Base-by-base conservation (phyloP, 306 rosid species). In the Inga oerstediana region DNA sequence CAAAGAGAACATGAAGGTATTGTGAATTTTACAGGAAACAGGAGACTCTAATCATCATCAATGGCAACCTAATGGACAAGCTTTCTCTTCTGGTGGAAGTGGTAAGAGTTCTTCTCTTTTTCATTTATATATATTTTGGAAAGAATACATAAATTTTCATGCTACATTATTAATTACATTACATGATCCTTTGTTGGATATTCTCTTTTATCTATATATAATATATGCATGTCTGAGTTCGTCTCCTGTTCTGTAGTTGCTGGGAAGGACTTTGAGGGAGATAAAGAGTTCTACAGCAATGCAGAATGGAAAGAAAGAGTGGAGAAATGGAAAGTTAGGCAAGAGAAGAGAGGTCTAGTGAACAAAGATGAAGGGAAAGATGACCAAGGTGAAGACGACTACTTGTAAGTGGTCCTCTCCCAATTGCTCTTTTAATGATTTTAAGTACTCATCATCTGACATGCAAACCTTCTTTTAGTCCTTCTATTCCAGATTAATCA, bases 261-360 rank as follows among this genome's bases (percentile, higher is more conserved):
- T 59, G 97, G 97, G 56, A 96, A 93, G 89, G 98, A 96, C 59
- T 91, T 96, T 2, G 99, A 96, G 83, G 98, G 88, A 12, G 99
- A 94, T n/a, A 93, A 82, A 84, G 98, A 95, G 43, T 87, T 58
- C 37, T 83, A 86, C 74, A 85, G 89, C 22, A 92, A 87, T 81
- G 97, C 80, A 58, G 98, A 96, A 83, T 96, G 99, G 99, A 90
- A 96, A 83, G 97, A 96, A 65, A 92, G 98, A 88, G 96, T 94
- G n/a, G 99, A 96, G 85, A 96, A 94, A 73, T 96, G 98, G 99
- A 96, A 94, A 91, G 89, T 90, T n/a, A 91, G 92, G 86, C 98
- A 96, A 88, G 95, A 92, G 83, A 96, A 90, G 91, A 94, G 85
- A 91, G 98, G 97, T 75, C 72, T 96, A 30, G 82, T 89, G 46